Evolutionary conservation across 1,284 basidiomycete genomes (phyloP).

Genomic region (Ganoderma leucocontextum): DNA sequence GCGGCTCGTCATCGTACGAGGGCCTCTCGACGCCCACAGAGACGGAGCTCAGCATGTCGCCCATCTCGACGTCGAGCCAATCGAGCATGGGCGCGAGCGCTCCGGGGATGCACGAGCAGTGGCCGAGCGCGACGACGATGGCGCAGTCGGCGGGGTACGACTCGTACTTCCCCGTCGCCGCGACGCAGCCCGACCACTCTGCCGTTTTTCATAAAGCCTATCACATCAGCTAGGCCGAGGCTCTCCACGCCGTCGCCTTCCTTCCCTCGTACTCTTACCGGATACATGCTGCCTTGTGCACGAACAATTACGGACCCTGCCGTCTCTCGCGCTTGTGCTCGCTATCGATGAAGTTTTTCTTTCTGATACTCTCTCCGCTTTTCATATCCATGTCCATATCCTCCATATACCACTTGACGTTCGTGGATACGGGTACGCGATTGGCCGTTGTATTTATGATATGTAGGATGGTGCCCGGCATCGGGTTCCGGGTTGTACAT

Average conservation of each 20-base stretch:
- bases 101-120: constrained; percentile 46
- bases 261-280: constrained; percentile 18
- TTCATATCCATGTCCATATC: constrained; percentile 3
- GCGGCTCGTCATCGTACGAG: constrained; percentile 49
- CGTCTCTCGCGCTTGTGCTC: constrained; percentile 13
- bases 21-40: constrained; percentile 62
- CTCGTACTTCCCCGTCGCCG: constrained; percentile 69
- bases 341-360: constrained; percentile 23
- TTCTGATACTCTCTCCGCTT: constrained; percentile 3
- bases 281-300: constrained; percentile 8
- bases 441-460: constrained; percentile 31
- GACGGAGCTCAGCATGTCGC: constrained; percentile 69
- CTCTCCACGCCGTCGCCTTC: neutral
- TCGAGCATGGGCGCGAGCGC: constrained; percentile 43
- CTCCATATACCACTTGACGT: constrained; percentile 24
- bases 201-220: constrained; percentile 43
- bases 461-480: constrained; percentile 24
- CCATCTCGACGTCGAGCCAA: constrained; percentile 69
- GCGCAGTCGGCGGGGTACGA: constrained; percentile 63
- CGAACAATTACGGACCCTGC: constrained; percentile 22
- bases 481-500: constrained; percentile 26
- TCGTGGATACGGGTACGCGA: constrained; percentile 4
- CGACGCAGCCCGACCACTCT: constrained; percentile 35
- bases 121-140: constrained; percentile 55
- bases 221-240: constrained; percentile 37